Evolutionary conservation across 228 moss, liverwort and hornwort species (phyloP), one percentile per base, ranked within the genome.

Genomic region (Sphagnum fallax): DNA sequence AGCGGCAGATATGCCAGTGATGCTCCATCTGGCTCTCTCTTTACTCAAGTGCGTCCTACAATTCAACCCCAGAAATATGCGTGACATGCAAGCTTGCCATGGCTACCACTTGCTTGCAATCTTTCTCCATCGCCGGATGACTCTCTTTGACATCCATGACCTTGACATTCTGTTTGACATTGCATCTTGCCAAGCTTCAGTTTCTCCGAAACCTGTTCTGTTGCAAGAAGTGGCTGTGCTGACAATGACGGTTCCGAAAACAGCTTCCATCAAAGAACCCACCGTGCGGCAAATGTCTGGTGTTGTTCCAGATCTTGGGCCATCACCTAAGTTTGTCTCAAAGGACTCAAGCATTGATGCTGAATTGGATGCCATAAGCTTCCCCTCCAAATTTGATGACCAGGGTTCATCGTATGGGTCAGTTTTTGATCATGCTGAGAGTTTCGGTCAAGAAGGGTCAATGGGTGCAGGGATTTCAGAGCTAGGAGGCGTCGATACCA

Each of bases 61-160:
- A 63, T 82, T 75, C 53, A 94, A 93, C 82, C 81, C 98, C 62
- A 83, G 86, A 48, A 98, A 98, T 79, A 74, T 75, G 59, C 87
- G 82, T 70, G 91, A 92, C 67, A 98, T 98, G 98, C 77, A 86
- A 52, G 75, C 78, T 65, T 90, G 90, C 71, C 83, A 87, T 72
- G 98, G 98, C 49, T 98, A 98, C 80, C 98, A 94, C 73, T 78
- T 98, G 61, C 73, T 98, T 52, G 92, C 87, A 48, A 90, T 98
- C 62, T 98, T 98, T 62, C 89, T 98, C 71, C 98, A 91, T 77
- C 94, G 85, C 55, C 90, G 92, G 65, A 98, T 94, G 89, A 50
- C 47, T 48, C 75, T 83, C 57, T 86, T 98, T 63, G 86, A 81
- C 71, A 79, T 74, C 60, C 92, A 92, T 57, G 88, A 92, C 79